Conservation (phyloP, 2,329 filamentous ascomycete genomes). For the Neopestalotiopsis clavispora region DNA sequence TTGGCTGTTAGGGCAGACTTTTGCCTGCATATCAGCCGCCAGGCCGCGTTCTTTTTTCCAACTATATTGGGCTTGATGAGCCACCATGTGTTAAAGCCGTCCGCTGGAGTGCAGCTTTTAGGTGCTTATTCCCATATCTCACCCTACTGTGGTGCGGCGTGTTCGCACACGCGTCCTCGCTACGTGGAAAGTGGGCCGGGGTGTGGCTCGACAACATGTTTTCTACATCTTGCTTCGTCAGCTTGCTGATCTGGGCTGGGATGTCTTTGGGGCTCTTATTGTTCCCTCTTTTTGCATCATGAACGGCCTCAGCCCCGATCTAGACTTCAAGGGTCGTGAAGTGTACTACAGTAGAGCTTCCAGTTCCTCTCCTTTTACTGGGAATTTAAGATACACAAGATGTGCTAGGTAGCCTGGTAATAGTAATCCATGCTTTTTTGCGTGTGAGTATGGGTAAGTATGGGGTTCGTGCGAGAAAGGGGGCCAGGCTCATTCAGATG, state of each 20-base stretch:
- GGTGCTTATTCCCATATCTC: background rate
- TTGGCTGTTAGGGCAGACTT: too few relatives aligned
- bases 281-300: too few relatives aligned
- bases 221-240: constrained; percentile 9
- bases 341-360: too few relatives aligned
- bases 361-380: too few relatives aligned
- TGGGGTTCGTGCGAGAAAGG: background rate
- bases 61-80: background rate
- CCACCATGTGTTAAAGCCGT: background rate
- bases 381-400: too few relatives aligned
- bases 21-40: too few relatives aligned
- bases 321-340: too few relatives aligned
- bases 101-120: background rate
- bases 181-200: constrained; percentile 21
- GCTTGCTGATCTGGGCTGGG: background rate
- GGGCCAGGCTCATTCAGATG: background rate
- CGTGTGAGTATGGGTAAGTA: background rate
- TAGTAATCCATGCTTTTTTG: background rate
- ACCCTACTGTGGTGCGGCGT: background rate
- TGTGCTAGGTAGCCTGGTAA: too few relatives aligned
- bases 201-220: constrained; percentile 11
- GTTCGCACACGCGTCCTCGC: constrained; percentile 16
- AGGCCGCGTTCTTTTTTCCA: background rate
- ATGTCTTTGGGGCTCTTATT: too few relatives aligned
- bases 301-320: too few relatives aligned